Conservation (phyloP, 805 yeast genomes). For the Yarrowia sp. region DNA sequence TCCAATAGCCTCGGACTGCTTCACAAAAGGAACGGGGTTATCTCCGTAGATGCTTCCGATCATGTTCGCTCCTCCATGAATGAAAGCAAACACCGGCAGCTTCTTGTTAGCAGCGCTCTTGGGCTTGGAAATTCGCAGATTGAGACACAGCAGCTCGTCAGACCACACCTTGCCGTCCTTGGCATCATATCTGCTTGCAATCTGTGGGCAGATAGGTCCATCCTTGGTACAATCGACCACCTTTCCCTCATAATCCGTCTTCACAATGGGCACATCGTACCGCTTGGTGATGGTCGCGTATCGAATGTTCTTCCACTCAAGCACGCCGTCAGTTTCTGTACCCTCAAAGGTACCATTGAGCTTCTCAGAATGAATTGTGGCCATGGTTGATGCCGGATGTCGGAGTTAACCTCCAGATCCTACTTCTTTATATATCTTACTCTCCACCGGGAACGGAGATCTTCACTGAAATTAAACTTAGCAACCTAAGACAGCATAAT, state of each 20-base stretch:
- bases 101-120: conserved; percentile 1
- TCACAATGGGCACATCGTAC: conserved; percentile 17
- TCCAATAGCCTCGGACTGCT: conserved; percentile 40
- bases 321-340: conserved; percentile 7
- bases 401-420: not conserved
- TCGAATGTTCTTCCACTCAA: conserved; percentile 19
- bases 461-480: conserved; percentile 3
- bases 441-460: not conserved
- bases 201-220: conserved; percentile 44
- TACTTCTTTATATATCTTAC: not conserved
- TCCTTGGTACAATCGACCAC: conserved; percentile 41
- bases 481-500: conserved; percentile 12
- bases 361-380: conserved; percentile 10
- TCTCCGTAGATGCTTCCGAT: conserved; percentile 35
- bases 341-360: conserved; percentile 29
- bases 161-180: conserved; percentile 13
- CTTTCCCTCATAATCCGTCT: conserved; percentile 36
- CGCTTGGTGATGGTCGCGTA: conserved; percentile 15
- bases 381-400: not conserved
- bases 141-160: conserved; percentile 18
- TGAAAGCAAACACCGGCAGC: conserved; percentile 38
- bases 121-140: conserved; percentile 24
- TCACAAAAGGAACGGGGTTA: conserved; percentile 39
- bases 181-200: conserved; percentile 16
- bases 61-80: conserved; percentile 40